Percentiles rank a stretch among this genome's conserved stretches.
Evolutionary conservation across 2,329 filamentous ascomycete species (phyloP).

Genomic region (Sporothrix pallida): DNA sequence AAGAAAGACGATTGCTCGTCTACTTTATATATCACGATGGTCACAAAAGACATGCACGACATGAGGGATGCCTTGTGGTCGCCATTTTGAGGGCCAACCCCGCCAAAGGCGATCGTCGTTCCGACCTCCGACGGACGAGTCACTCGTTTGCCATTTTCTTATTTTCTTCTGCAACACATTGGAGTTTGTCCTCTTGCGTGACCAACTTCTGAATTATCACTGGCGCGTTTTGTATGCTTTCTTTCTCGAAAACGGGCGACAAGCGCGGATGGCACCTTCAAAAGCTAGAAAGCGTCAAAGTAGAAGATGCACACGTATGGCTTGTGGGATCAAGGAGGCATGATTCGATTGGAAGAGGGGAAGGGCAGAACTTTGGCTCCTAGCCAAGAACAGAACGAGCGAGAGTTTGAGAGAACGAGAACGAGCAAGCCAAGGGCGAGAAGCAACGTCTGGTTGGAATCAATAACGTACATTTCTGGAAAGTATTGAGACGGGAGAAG

Average conservation of each 20-base stretch:
- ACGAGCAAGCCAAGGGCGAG: not conserved
- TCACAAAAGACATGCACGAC: not conserved
- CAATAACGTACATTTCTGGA: not conserved
- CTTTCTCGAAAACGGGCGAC: not conserved
- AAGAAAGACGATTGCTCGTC: not conserved
- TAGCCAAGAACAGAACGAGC: slow-evolving; percentile 8
- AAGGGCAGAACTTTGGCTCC: no score
- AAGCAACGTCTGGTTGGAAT: not conserved
- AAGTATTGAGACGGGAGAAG: not conserved
- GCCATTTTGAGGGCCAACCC: not conserved
- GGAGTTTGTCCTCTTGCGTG: not conserved
- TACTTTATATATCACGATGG: slow-evolving; percentile 14
- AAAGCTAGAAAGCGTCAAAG: no score
- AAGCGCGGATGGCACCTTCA: slow-evolving; percentile 27
- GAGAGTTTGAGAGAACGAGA: slow-evolving; percentile 15
- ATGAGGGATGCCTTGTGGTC: not conserved
- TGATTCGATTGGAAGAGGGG: not conserved
- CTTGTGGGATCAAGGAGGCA: no score
- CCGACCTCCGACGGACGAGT: not conserved
- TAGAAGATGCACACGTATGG: no score
- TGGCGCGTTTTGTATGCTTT: not conserved
- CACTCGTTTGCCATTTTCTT: not conserved
- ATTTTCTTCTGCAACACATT: not conserved
- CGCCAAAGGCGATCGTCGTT: not conserved
- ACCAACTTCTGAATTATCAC: not conserved